Evolutionary conservation across 306 rosid genomes (phyloP).

Genomic region (Oemleria cerasiformis): DNA sequence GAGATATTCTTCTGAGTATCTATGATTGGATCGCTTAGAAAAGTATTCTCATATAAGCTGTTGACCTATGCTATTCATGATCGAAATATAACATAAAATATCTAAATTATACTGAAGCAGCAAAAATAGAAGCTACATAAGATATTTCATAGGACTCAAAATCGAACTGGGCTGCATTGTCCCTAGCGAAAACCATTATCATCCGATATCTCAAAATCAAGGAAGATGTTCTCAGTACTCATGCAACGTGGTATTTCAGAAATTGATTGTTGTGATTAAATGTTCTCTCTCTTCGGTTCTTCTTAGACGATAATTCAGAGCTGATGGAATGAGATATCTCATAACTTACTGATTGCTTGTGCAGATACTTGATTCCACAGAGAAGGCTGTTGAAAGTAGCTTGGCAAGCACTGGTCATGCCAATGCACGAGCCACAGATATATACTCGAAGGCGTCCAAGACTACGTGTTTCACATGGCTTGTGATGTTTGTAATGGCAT

Average conservation of each 20-base stretch:
- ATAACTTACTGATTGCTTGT: constrained; percentile 24
- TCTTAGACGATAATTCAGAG: background rate
- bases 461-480: constrained; percentile 89
- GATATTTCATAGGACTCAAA: background rate
- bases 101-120: background rate
- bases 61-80: background rate
- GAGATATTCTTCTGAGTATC: background rate
- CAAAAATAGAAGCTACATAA: background rate
- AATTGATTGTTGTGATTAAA: background rate
- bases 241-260: background rate
- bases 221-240: background rate
- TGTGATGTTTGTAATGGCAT: constrained; percentile 58
- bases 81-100: background rate
- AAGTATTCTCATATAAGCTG: background rate
- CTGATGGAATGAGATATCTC: background rate
- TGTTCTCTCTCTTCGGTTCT: background rate
- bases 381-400: constrained; percentile 79
- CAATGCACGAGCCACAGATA: constrained; percentile 54
- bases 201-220: background rate
- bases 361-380: constrained; percentile 86
- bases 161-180: background rate
- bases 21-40: background rate
- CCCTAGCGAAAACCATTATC: background rate
- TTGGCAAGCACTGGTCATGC: constrained; percentile 87
- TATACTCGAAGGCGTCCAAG: constrained; percentile 68